Percentiles rank a stretch among this genome's conserved stretches.
These are phyloP conservation scores for Ascochyta koolunga DNA, from an alignment of 2,329 filamentous ascomycete genomes.

Conservation along the genomic window DNA sequence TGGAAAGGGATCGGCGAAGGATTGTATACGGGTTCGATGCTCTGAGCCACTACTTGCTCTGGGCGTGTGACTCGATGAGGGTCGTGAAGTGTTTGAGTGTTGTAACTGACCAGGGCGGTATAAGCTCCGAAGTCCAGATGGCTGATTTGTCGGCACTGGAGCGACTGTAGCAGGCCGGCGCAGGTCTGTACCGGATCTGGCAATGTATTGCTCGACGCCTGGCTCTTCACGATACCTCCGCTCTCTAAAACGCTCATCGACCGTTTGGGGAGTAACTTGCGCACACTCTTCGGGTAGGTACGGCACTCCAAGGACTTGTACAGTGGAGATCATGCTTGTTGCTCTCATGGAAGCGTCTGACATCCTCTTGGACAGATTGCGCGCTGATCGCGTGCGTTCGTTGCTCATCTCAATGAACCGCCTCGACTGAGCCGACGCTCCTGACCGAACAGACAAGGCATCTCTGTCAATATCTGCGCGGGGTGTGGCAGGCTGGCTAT, in stretches of 20 bases:
- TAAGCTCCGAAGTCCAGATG: slow-evolving; percentile 30
- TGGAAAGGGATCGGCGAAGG: slow-evolving; percentile 15
- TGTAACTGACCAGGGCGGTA: slow-evolving; percentile 20
- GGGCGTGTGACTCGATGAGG: slow-evolving; percentile 21
- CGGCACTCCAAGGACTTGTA: slow-evolving; percentile 25
- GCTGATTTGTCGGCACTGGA: slow-evolving; percentile 20
- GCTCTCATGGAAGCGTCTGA: slow-evolving; percentile 39
- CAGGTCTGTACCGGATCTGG: background rate
- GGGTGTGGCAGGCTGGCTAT: slow-evolving; percentile 44
- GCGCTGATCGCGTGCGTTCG: slow-evolving; percentile 31
- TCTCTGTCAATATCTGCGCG: slow-evolving; percentile 6
- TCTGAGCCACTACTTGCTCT: slow-evolving; percentile 13
- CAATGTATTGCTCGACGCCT: background rate
- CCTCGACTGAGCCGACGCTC: slow-evolving; percentile 37
- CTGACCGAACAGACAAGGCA: slow-evolving; percentile 1
- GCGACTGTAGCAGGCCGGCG: slow-evolving; percentile 10
- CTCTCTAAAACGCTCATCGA: slow-evolving; percentile 15
- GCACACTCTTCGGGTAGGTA: slow-evolving; percentile 26
- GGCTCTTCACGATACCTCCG: slow-evolving; percentile 7
- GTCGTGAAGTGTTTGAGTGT: slow-evolving; percentile 16
- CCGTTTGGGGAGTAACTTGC: slow-evolving; percentile 12
- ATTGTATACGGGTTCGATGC: slow-evolving; percentile 13
- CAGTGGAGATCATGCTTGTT: slow-evolving; percentile 16
- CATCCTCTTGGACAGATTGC: slow-evolving; percentile 39
- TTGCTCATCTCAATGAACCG: slow-evolving; percentile 38